phyloP scores from a whole-genome alignment of 2,329 filamentous ascomycete genomes.

The Penicillium sp. region DNA sequence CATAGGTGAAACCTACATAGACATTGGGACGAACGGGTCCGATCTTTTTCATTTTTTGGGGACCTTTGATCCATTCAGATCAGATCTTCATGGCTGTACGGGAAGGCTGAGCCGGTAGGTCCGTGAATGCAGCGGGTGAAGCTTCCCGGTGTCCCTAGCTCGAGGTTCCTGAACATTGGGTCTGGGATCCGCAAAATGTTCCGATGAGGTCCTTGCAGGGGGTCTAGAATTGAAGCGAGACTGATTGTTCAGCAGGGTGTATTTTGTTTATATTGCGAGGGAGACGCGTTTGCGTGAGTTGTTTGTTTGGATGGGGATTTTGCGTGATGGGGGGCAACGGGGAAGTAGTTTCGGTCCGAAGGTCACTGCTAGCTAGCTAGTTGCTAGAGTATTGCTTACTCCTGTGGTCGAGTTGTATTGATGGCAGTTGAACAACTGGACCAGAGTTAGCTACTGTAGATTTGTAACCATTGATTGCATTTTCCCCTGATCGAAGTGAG shows the following conservation, averaged over 20 bases:
- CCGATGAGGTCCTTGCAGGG: constrained; percentile 13
- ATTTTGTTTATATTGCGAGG: not conserved
- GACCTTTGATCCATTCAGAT: not conserved
- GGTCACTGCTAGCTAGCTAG: not conserved
- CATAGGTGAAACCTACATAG: constrained; percentile 31
- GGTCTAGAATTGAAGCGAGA: not conserved
- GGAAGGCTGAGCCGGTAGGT: constrained; percentile 14
- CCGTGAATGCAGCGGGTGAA: constrained; percentile 21
- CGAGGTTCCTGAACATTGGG: constrained; percentile 1
- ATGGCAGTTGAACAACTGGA: not conserved
- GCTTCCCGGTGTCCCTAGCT: constrained; percentile 17
- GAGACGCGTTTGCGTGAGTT: not conserved
- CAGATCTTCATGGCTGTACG: not conserved
- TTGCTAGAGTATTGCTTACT: not conserved
- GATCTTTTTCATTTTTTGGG: constrained; percentile 3
- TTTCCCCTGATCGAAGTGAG: constrained; percentile 1
- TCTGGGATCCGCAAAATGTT: constrained; percentile 11
- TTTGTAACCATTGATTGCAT: not conserved
- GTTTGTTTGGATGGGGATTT: constrained; percentile 2
- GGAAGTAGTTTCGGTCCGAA: not conserved
- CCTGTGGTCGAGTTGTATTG: not conserved
- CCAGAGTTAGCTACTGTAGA: not conserved
- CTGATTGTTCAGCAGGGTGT: not conserved
- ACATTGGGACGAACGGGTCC: constrained; percentile 21
- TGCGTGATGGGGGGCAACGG: not conserved